Evolutionary conservation across 2,329 filamentous ascomycete species (phyloP), one percentile per base, ranked within the genome.

Genomic region (Cyanodermella asteris): DNA sequence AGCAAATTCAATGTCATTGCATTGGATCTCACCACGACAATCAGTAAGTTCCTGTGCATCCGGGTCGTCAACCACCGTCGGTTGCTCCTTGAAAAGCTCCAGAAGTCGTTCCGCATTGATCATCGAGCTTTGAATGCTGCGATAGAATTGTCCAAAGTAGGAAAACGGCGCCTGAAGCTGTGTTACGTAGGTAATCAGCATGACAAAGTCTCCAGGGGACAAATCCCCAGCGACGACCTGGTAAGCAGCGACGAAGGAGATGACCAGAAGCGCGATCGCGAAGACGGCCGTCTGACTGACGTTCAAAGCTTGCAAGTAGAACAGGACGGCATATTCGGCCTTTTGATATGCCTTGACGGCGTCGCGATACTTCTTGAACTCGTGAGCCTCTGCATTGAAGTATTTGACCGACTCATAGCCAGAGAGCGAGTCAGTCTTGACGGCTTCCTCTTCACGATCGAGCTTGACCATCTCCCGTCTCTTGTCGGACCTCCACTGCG

Each of bases 381-480:
- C 77, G 41, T 75, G 82, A 3, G 64, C 56, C 41, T 84, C 77
- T 6, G 76, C 76, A 38, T 84, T 84, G 57, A 87, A 87, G 41
- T 84, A 84, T 44, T 84, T 87, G 43, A 84, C 77, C 2, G 76
- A 84, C 53, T 97, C 87, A 46, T 94, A 97, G n/a, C 81, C 91
- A 33, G 87, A 81, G 56, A 97, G 87, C 1, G 87, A 94, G 47
- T 97, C 87, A 44, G 93, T 94, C 51, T 94, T 94, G 37, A 94
- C 81, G 5, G 87, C 87, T 48, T 93, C 84, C 50, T 93, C 81
- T 50, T 93, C 81, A 34, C 87, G 66, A 37, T 87, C 81, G 9
- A 81, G 78, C 44, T 93, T 94, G 25, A 84, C 84, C 74, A 93
- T 93, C 41, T 84, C 68, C 31, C 87, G 67, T 38, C 87, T 70